These are phyloP conservation scores for Gynochthodes officinalis DNA, from an alignment of 257 asterid species.

Conservation along the genomic window DNA sequence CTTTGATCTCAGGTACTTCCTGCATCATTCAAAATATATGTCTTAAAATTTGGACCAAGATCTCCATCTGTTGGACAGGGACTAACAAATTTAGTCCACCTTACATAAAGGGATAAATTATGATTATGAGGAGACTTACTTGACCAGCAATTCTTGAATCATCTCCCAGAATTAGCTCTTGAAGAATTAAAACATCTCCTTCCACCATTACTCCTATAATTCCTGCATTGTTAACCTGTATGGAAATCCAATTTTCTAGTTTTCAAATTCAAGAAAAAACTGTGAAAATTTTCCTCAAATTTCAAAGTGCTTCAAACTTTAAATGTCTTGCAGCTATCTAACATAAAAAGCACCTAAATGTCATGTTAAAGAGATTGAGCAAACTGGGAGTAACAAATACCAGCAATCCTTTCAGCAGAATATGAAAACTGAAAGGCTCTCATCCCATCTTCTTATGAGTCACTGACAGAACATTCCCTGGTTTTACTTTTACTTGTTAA, in stretches of 20 bases:
- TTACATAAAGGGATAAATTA: no score
- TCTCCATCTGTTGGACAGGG: no score
- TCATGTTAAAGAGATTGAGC: background rate
- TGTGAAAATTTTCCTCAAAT: background rate
- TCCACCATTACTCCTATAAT: conserved; percentile 17
- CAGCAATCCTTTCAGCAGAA: no score
- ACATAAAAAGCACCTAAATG: background rate
- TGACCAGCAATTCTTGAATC: background rate
- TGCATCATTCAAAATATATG: conserved; percentile 1
- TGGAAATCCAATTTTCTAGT: background rate
- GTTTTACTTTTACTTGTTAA: background rate
- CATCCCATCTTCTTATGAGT: no score
- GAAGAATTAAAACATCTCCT: conserved; percentile 14
- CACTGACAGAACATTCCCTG: no score
- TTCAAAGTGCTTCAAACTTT: background rate
- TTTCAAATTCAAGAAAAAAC: background rate
- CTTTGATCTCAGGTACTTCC: conserved; percentile 17
- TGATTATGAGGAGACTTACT: background rate
- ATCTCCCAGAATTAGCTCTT: conserved; percentile 12
- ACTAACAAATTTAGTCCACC: no score
- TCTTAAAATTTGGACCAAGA: background rate
- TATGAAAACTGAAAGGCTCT: no score
- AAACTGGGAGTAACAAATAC: no score
- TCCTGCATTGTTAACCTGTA: conserved; percentile 36
- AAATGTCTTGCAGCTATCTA: background rate